Conservation (phyloP, 306 rosid species). For the Prunus padus region DNA sequence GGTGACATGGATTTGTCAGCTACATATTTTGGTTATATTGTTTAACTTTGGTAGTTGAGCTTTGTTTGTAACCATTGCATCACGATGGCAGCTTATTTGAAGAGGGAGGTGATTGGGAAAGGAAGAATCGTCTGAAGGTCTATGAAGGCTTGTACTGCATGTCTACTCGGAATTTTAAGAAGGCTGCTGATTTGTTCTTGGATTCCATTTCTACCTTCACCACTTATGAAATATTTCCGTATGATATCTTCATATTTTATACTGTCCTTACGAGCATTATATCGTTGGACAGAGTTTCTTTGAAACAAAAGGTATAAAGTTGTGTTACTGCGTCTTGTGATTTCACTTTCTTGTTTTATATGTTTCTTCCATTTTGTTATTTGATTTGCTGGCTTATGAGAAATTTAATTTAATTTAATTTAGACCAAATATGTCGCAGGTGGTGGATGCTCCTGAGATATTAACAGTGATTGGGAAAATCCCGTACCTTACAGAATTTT, state of each 20-base stretch:
- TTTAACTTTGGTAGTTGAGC: conserved; percentile 12
- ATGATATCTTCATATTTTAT: conserved; percentile 87
- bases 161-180: conserved; percentile 89
- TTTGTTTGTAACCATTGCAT: conserved; percentile 31
- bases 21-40: neutral
- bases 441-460: conserved; percentile 96
- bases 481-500: conserved; percentile 71
- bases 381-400: neutral
- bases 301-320: conserved; percentile 76
- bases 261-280: conserved; percentile 94
- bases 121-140: conserved; percentile 93
- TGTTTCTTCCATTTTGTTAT: conserved; percentile 3
- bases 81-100: conserved; percentile 76
- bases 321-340: conserved; percentile 9
- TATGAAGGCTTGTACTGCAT: conserved; percentile 92
- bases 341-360: neutral
- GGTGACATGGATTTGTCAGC: conserved; percentile 11
- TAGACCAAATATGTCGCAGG: conserved; percentile 42
- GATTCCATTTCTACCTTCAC: conserved; percentile 97
- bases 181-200: conserved; percentile 80
- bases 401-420: neutral
- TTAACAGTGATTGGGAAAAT: conserved; percentile 91
- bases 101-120: conserved; percentile 99
- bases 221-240: conserved; percentile 85
- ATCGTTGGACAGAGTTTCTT: conserved; percentile 88